These are phyloP conservation scores for Acacia acuminata DNA, from an alignment of 306 rosid species.

Conservation along the genomic window DNA sequence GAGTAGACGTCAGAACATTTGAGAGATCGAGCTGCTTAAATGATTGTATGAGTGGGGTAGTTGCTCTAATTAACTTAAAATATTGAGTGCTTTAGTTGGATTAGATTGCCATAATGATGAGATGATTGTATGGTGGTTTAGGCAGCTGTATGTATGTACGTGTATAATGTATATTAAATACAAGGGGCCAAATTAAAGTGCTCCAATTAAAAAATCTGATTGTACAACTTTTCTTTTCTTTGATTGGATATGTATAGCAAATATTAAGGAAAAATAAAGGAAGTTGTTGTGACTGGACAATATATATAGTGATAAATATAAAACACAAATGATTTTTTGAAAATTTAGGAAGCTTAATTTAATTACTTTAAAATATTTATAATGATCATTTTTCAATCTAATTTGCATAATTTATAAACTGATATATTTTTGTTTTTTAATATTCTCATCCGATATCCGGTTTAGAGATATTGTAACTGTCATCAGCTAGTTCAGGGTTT, in stretches of 20 bases:
- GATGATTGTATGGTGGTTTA: conserved; percentile 40
- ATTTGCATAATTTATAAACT: no score
- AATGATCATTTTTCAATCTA: no score
- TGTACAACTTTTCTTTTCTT: neutral
- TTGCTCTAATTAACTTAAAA: conserved; percentile 12
- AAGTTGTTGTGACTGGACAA: conserved; percentile 28
- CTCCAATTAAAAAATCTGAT: neutral
- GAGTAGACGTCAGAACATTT: conserved; percentile 20
- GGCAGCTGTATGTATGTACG: neutral
- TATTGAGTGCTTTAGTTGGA: conserved; percentile 30
- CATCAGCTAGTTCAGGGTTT: no score
- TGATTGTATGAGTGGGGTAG: conserved; percentile 2
- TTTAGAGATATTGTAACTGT: no score
- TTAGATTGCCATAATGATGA: conserved; percentile 38
- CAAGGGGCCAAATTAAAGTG: neutral
- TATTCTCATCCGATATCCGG: no score
- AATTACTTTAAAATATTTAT: no score
- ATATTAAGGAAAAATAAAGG: neutral
- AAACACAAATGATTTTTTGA: no score
- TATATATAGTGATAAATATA: no score
- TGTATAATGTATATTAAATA: neutral
- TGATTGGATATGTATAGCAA: neutral
- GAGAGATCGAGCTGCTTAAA: neutral
- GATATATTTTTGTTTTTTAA: no score
- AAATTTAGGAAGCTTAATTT: no score